Evolutionary conservation across 1,284 basidiomycete genomes (phyloP), one percentile per base, ranked within the genome.

Genomic region (Boletus sp.): DNA sequence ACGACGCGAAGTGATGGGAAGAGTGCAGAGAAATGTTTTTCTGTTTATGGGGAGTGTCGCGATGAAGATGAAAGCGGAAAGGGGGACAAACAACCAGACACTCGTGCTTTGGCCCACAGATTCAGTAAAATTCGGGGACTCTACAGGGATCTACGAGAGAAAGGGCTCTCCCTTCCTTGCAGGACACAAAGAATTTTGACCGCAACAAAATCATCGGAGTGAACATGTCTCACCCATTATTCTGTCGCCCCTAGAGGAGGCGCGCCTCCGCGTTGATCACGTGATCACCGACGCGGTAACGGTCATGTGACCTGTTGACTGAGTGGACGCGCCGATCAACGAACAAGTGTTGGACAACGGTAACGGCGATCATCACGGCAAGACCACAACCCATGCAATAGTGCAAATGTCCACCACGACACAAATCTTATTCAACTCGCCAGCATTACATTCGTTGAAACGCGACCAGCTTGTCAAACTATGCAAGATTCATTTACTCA

Each of bases 381-480:
- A 46, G 33, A 27, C 40, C 29, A 25, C 23, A 34, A 13, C 45
- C 17, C 25, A 53, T 53, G 51, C 23, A 8, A 36, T 45, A 41
- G 25, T 22, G 29, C 30, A 50, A 27, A 80, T 79, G 82, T 77
- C 81, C 33, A 80, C 80, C 6, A 85, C 83, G 2, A 86, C 83
- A 0, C 74, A 86, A 57, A 89, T 90, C 43, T 68, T 90, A 8
- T 88, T 84, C 70, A 88, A 90, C 66, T 86, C 85, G 4, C 84
- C 86, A 0, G 87, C 88, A 1, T 67, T 90, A 20, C 79, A 87
- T 60, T 84, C 85, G 10, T 76, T 90, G 34, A 88, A 88, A 63
- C 82, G 87, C 41, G 80, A 87, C 41, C 87, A 90, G 59, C 82
- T 90, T 36, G 74, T 88, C 50, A 87, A 85, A 55, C 73, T 90